These are phyloP conservation scores for Suhomyces yuchorum DNA, from an alignment of 1,139 yeast genomes.

Conservation along the genomic window DNA sequence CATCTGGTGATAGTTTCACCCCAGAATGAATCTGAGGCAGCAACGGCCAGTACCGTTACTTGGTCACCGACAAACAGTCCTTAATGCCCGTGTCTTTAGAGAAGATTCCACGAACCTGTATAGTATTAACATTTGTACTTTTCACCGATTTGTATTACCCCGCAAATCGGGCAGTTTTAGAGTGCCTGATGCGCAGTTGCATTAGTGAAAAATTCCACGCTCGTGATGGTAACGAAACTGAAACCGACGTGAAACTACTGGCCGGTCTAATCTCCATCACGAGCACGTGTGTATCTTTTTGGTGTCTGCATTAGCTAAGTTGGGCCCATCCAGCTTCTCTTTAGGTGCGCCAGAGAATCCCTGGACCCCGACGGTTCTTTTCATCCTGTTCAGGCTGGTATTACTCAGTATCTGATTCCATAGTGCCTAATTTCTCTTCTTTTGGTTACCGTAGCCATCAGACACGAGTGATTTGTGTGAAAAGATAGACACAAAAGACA, in stretches of 20 bases:
- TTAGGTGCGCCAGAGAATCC: background rate
- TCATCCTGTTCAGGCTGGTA: background rate
- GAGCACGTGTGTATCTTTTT: background rate
- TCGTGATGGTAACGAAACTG: background rate
- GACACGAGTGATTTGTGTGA: background rate
- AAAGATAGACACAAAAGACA: background rate
- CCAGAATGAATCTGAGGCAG: slow-evolving; percentile 7
- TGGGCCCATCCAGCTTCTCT: background rate
- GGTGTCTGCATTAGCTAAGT: background rate
- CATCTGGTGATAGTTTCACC: slow-evolving; percentile 1
- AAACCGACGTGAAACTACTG: background rate
- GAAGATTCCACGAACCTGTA: background rate
- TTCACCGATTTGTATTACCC: background rate
- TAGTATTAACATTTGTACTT: background rate
- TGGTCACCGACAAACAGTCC: background rate
- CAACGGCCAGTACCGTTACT: background rate
- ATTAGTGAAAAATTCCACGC: background rate
- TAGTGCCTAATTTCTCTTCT: background rate
- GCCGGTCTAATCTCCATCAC: background rate
- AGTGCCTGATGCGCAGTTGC: background rate
- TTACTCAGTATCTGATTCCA: background rate
- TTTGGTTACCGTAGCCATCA: background rate
- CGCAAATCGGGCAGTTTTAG: background rate
- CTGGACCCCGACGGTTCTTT: background rate
- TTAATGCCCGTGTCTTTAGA: background rate